Percentiles rank a stretch among this genome's conserved stretches.
Conservation (phyloP, 768 basidiomycete genomes). For the Psilocybe tampanensis region DNA sequence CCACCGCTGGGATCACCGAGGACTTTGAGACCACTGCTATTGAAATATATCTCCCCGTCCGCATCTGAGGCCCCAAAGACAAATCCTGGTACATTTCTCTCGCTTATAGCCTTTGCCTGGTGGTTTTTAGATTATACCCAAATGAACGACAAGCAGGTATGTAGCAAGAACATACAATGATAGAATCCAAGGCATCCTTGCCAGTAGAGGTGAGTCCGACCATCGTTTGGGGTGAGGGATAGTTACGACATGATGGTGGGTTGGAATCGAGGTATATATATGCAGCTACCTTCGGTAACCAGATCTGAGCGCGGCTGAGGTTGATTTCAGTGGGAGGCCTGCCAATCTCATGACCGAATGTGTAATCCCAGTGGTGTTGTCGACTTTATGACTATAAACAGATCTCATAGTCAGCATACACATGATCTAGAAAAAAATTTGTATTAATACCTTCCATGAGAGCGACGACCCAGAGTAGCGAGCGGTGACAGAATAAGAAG, state of each 20-base stretch:
- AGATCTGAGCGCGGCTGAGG: too few species aligned
- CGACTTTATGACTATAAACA: background rate
- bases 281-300: background rate
- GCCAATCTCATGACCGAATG: background rate
- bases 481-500: background rate
- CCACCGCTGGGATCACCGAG: slow-evolving; percentile 29
- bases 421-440: background rate
- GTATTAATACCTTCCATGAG: background rate
- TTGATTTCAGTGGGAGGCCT: background rate
- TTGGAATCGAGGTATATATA: background rate
- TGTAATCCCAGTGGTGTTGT: background rate
- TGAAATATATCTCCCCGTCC: slow-evolving; percentile 31
- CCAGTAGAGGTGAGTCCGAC: slow-evolving; percentile 12
- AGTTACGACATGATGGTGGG: background rate
- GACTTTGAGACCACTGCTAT: slow-evolving; percentile 21
- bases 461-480: background rate
- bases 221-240: slow-evolving; percentile 5
- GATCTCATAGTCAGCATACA: background rate
- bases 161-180: slow-evolving; percentile 11
- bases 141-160: background rate
- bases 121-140: background rate
- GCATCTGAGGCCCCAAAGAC: slow-evolving; percentile 28
- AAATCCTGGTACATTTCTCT: slow-evolving; percentile 25
- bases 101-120: slow-evolving; percentile 12
- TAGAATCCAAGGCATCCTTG: slow-evolving; percentile 10